Percentiles rank a stretch among this genome's conserved stretches.
Evolutionary conservation across 2,329 filamentous ascomycete species (phyloP).

Genomic region (Diplodia sapinea): DNA sequence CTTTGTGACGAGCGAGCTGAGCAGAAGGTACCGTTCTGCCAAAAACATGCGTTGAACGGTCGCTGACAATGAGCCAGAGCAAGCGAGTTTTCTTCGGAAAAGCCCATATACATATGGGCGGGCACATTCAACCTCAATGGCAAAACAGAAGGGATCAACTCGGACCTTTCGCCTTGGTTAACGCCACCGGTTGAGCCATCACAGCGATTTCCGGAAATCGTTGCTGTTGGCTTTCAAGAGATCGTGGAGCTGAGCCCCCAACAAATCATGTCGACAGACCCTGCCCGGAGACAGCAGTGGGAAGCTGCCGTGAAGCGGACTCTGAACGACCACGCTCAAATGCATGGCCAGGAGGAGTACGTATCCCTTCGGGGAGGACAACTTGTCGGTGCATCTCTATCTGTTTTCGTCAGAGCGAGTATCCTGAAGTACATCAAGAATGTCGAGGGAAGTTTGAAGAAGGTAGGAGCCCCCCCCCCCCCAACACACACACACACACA

Average conservation of each 20-base stretch:
- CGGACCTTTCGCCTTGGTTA: slow-evolving; percentile 86
- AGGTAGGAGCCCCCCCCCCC: slow-evolving; percentile 53
- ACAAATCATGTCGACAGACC: slow-evolving; percentile 99
- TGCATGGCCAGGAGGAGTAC: slow-evolving; percentile 75
- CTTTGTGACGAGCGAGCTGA: slow-evolving; percentile 78
- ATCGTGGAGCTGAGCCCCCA: slow-evolving; percentile 98
- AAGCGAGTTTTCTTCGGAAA: slow-evolving; percentile 75
- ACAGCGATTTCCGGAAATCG: slow-evolving; percentile 76
- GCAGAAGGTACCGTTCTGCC: slow-evolving; percentile 52
- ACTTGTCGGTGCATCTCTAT: slow-evolving; percentile 89
- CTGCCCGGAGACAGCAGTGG: slow-evolving; percentile 82
- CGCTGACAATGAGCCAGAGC: slow-evolving; percentile 47
- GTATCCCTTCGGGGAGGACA: slow-evolving; percentile 90
- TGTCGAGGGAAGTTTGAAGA: slow-evolving; percentile 94
- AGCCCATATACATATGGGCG: slow-evolving; percentile 78
- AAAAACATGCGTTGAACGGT: not conserved
- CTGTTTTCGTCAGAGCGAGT: slow-evolving; percentile 85
- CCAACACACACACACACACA: too few relatives aligned
- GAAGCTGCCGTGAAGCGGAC: slow-evolving; percentile 79
- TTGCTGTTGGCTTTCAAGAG: slow-evolving; percentile 93
- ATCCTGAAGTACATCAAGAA: slow-evolving; percentile 86
- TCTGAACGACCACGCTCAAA: slow-evolving; percentile 73
- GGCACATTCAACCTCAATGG: slow-evolving; percentile 97
- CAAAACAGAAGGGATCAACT: slow-evolving; percentile 74
- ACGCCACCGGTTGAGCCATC: slow-evolving; percentile 67